Evolutionary conservation across 768 basidiomycete genomes (phyloP).

Genomic region (Rhodosporidiobolus odoratus): DNA sequence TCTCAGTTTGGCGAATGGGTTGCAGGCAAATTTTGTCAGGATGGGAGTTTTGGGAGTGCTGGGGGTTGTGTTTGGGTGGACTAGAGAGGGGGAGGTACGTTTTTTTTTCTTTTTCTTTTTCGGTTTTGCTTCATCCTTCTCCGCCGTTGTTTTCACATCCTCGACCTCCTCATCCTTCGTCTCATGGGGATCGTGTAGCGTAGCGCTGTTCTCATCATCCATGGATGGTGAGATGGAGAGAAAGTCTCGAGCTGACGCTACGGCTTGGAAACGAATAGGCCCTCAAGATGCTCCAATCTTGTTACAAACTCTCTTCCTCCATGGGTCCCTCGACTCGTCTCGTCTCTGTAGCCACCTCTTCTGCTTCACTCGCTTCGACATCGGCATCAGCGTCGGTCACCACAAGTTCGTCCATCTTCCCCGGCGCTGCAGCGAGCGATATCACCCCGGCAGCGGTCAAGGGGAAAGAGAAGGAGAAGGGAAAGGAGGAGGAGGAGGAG

Average conservation of each 20-base stretch:
- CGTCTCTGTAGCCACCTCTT: not conserved
- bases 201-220: no score
- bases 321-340: constrained; percentile 7
- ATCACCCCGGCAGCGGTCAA: no score
- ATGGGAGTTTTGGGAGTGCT: not conserved
- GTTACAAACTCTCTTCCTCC: not conserved
- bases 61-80: constrained; percentile 14
- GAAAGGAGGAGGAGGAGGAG: not conserved
- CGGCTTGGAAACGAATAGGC: not conserved
- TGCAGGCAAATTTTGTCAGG: not conserved
- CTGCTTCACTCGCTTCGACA: not conserved
- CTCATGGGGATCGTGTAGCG: not conserved
- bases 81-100: constrained; percentile 15
- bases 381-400: not conserved
- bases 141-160: not conserved
- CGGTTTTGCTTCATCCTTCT: not conserved
- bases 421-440: not conserved
- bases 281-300: constrained; percentile 13
- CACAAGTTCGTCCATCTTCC: not conserved
- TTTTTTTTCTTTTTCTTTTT: not conserved
- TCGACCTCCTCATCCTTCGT: not conserved
- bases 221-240: no score
- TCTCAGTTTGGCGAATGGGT: not conserved
- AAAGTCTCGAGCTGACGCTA: not conserved
- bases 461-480: not conserved